Conservation (phyloP, 1,139 yeast species). For the Cylindricascospora bacillispora region DNA sequence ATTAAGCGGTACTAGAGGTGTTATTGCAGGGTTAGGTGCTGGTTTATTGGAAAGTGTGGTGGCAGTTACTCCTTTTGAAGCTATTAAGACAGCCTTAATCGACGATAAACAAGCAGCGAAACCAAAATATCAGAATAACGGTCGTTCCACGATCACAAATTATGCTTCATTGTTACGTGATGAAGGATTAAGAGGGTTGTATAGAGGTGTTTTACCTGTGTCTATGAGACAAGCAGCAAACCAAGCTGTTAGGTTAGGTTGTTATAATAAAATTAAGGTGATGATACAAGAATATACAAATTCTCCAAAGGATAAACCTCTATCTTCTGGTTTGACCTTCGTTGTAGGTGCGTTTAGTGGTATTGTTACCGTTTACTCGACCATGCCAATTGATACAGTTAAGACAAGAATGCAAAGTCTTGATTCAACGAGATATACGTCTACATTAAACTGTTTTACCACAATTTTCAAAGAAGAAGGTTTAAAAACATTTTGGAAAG, state of each 20-base stretch:
- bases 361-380: conserved; percentile 80
- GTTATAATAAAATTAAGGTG: conserved; percentile 80
- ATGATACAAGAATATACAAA: conserved; percentile 62
- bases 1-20: conserved; percentile 81
- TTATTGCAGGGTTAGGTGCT: conserved; percentile 91
- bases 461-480: conserved; percentile 82
- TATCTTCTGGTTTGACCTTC: conserved; percentile 71
- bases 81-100: conserved; percentile 87
- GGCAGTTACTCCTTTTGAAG: conserved; percentile 96
- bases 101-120: conserved; percentile 72
- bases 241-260: conserved; percentile 87
- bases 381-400: conserved; percentile 97
- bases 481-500: conserved; percentile 89
- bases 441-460: conserved; percentile 72
- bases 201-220: conserved; percentile 85
- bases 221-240: conserved; percentile 93
- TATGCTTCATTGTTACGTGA: conserved; percentile 43
- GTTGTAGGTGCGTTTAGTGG: conserved; percentile 91
- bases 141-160: conserved; percentile 37
- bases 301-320: conserved; percentile 56
- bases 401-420: conserved; percentile 96
- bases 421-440: conserved; percentile 60
- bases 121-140: conserved; percentile 65
- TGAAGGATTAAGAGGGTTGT: conserved; percentile 71
- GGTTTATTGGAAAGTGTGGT: conserved; percentile 83